Evolutionary conservation across 352 stramenopile genomes (phyloP).

Genomic region (Pythium insidiosum): DNA sequence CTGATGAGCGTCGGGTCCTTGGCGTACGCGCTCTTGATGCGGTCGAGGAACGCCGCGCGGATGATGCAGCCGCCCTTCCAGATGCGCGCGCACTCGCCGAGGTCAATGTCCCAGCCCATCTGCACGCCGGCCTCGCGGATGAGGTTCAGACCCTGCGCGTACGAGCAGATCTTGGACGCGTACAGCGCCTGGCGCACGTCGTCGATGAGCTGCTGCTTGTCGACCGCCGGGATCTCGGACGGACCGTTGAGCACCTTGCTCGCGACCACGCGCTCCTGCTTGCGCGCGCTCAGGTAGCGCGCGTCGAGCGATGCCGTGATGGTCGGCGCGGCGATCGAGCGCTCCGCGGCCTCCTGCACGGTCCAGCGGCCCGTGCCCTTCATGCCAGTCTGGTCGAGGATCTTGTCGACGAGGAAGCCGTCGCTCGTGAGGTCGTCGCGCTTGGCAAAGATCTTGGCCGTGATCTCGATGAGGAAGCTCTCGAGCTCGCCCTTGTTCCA

Average conservation of each 20-base stretch:
- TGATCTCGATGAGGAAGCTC: slow-evolving; percentile 99
- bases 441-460: slow-evolving; percentile 94
- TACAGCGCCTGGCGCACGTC: slow-evolving; percentile 97
- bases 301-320: slow-evolving; percentile 96
- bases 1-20: slow-evolving; percentile 91
- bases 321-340: slow-evolving; percentile 94
- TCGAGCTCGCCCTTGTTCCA: slow-evolving; percentile 98
- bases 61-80: slow-evolving; percentile 99
- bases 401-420: slow-evolving; percentile 91
- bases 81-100: slow-evolving; percentile 96
- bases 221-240: slow-evolving; percentile 85
- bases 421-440: slow-evolving; percentile 92
- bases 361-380: slow-evolving; percentile 98
- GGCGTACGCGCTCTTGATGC: slow-evolving; percentile 94
- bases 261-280: slow-evolving; percentile 93
- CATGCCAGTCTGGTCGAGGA: slow-evolving; percentile 99
- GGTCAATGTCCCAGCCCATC: slow-evolving; percentile 95
- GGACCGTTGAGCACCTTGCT: slow-evolving; percentile 92
- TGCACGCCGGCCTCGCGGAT: slow-evolving; percentile 93
- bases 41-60: slow-evolving; percentile 94
- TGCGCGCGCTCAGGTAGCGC: slow-evolving; percentile 94
- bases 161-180: slow-evolving; percentile 98
- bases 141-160: slow-evolving; percentile 95
- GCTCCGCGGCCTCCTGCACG: slow-evolving; percentile 93
- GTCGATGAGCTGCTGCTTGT: slow-evolving; percentile 94